Base-by-base conservation (phyloP, 2,329 filamentous ascomycete genomes). In the Aspergillus latus region DNA sequence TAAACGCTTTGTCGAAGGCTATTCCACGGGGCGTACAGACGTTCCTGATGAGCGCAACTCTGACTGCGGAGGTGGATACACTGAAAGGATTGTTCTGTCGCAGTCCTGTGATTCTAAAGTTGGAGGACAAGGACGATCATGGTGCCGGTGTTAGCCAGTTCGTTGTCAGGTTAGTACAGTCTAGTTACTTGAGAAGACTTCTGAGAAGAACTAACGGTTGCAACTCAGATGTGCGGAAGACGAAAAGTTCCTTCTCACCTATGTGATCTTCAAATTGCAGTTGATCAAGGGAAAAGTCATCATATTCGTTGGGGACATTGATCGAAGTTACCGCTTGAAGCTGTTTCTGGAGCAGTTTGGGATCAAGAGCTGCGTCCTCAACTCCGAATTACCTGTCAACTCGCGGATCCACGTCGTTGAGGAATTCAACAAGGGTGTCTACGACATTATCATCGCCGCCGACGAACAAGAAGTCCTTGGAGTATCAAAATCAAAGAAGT, bases 331-430 rank as follows among this genome's bases (percentile, higher is more conserved):
- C 74, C 85, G 94, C 36, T 78, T 99, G 26, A 97, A 97, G 75
- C 82, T 99, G 6, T 99, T 94, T 70, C 84, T 99, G 51, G 94
- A 99, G 74, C 94, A 99, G 70, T 99, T 99, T 68, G 92, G 92
- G 46, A 93, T 97, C 69, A 88, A 91, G 71, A 93, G 90, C 67
- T 96, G 90, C 74, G 90, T 97, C 29, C 78, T 99, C 40, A 99
- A 99, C 76, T 94, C 91, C 1, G 93, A 99, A 70, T 77, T 99
- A 36, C 94, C 94, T 0, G 87, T 97, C 62, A 97, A 97, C 68
- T 94, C 90, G 1, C 83, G 94, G 58, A 86, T 97, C 39, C 93
- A 99, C 70, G 92, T 96, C 1, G 93, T 99, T 2, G 89, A 97
- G 66, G 92, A 97, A 72, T 99, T 99, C 77, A 99, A 97, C 78